Evolutionary conservation across 2,329 filamentous ascomycete genomes (phyloP).

Genomic region (Pseudogymnoascus sp.): DNA sequence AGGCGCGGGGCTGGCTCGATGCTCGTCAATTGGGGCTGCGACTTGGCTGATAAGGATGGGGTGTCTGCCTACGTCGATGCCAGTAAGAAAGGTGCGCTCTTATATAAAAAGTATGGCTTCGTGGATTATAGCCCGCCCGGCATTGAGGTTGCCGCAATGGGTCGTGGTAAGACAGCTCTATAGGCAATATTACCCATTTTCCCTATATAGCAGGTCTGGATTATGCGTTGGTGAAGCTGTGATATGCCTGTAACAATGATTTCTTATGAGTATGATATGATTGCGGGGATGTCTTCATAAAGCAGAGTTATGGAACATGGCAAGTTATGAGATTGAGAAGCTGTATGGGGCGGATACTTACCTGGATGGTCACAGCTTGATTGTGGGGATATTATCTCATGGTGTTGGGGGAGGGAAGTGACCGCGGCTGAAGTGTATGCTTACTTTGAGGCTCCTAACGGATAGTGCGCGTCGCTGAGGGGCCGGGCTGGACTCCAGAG

Average conservation of each 20-base stretch:
- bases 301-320: background rate
- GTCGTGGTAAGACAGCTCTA: background rate
- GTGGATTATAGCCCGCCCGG: background rate
- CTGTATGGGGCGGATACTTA: background rate
- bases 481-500: background rate
- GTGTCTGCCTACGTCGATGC: background rate
- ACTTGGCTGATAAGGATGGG: conserved; percentile 5
- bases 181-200: background rate
- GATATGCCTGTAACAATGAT: background rate
- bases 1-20: conserved; percentile 22
- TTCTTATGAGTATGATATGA: background rate
- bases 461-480: background rate
- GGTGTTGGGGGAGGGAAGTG: background rate
- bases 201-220: background rate
- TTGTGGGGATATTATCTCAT: background rate
- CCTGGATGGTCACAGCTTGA: background rate
- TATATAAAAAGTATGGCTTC: background rate
- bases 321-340: background rate
- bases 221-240: background rate
- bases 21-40: conserved; percentile 22
- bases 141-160: background rate
- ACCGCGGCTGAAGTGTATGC: background rate
- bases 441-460: background rate
- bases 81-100: background rate
- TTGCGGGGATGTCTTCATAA: background rate